phyloP scores from a whole-genome alignment of 768 basidiomycete species.

The Lentinula lateritia region DNA sequence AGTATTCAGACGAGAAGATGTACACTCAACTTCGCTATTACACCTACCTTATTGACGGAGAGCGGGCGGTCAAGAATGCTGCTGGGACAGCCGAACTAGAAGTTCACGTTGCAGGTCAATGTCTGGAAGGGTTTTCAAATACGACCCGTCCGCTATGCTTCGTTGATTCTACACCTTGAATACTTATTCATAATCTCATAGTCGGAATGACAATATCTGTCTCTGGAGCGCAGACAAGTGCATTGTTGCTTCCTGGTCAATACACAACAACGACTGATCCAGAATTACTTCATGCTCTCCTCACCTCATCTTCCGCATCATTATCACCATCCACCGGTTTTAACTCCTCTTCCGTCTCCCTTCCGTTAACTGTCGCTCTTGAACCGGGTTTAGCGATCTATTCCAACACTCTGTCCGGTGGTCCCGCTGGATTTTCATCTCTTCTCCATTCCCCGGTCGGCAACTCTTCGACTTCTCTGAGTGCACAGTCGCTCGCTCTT shows the following conservation, averaged over 20 bases:
- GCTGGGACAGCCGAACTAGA: constrained; percentile 46
- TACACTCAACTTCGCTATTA: constrained; percentile 92
- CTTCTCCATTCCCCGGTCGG: constrained; percentile 45
- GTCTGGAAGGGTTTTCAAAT: constrained; percentile 74
- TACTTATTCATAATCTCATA: constrained; percentile 20
- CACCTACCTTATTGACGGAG: constrained; percentile 67
- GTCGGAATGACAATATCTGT: constrained; percentile 70
- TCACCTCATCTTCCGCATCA: constrained; percentile 60
- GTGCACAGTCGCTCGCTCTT: constrained; percentile 60
- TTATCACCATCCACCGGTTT: constrained; percentile 62
- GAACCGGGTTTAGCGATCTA: constrained; percentile 67
- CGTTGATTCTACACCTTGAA: neutral
- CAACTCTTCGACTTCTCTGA: constrained; percentile 46
- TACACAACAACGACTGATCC: constrained; percentile 71
- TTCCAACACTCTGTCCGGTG: constrained; percentile 56
- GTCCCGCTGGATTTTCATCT: constrained; percentile 52
- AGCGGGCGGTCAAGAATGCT: constrained; percentile 52
- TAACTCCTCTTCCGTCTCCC: constrained; percentile 48
- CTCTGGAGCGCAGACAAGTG: constrained; percentile 41
- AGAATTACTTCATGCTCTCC: constrained; percentile 59
- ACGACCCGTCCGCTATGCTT: constrained; percentile 44
- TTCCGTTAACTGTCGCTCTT: constrained; percentile 66
- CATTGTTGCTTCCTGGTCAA: constrained; percentile 72
- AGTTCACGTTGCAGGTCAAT: constrained; percentile 86
- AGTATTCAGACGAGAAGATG: constrained; percentile 82